phyloP scores from a whole-genome alignment of 345 rosid species.

The Corchorus capsularis region DNA sequence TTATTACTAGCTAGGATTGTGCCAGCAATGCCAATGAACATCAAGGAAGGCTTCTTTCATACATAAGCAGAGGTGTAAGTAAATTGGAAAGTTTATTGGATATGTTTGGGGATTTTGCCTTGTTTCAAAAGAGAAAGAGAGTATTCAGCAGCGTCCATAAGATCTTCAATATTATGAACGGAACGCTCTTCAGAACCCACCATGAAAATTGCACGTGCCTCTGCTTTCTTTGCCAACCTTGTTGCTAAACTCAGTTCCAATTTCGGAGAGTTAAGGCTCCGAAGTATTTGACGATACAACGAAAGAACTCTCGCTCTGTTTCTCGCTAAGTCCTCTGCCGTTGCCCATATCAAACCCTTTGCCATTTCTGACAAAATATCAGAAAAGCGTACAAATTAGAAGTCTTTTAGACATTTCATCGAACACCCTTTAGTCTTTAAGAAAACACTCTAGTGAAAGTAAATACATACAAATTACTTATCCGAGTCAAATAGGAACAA shows the following conservation, averaged over 20 bases:
- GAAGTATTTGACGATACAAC: constrained; percentile 53
- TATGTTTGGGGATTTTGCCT: too few species aligned
- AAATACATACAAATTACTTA: too few species aligned
- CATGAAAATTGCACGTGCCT: constrained; percentile 54
- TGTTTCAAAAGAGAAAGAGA: constrained; percentile 49
- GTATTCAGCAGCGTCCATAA: neutral
- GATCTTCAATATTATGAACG: constrained; percentile 54
- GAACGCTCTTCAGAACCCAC: constrained; percentile 56
- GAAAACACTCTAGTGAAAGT: too few species aligned
- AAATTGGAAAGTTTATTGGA: too few species aligned
- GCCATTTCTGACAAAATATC: constrained; percentile 10
- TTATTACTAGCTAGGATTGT: too few species aligned
- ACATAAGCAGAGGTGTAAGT: too few species aligned
- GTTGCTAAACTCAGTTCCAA: constrained; percentile 61
- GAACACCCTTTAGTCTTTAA: neutral
- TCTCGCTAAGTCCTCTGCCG: constrained; percentile 53
- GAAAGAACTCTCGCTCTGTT: constrained; percentile 54
- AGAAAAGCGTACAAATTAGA: neutral
- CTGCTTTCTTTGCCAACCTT: constrained; percentile 62
- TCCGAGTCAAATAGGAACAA: too few species aligned
- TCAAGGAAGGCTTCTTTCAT: too few species aligned
- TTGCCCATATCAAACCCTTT: constrained; percentile 51
- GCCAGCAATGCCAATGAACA: too few species aligned
- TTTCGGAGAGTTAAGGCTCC: constrained; percentile 56
- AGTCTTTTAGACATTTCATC: constrained; percentile 1